A percentile compares a stretch with the other conserved stretches of the same genome.
phyloP scores from a whole-genome alignment of 2,329 filamentous ascomycete species.

The Fusarium anthophilum region DNA sequence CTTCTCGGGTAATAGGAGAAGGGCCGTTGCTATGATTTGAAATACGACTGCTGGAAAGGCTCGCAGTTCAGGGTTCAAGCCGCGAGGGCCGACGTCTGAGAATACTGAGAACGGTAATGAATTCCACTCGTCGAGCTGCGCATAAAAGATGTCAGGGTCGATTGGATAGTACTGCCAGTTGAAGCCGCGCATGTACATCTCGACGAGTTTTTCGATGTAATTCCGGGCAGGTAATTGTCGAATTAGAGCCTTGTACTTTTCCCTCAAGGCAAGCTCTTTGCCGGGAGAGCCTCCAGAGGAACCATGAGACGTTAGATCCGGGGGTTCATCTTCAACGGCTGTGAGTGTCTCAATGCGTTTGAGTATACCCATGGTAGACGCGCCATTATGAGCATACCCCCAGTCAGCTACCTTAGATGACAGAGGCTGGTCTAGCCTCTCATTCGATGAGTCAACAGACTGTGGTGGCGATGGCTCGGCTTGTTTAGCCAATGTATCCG shows the following conservation, averaged over 20 bases:
- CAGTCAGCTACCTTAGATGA: conserved; percentile 58
- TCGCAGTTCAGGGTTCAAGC: conserved; percentile 60
- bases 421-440: conserved; percentile 45
- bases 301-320: neutral
- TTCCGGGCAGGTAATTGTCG: conserved; percentile 65
- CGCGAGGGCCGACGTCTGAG: conserved; percentile 59
- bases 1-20: conserved; percentile 61
- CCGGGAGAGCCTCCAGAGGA: conserved; percentile 33
- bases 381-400: conserved; percentile 62
- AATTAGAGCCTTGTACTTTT: conserved; percentile 67
- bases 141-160: conserved; percentile 62
- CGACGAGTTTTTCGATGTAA: conserved; percentile 64
- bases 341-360: conserved; percentile 61
- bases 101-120: conserved; percentile 62
- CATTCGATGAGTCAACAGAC: neutral
- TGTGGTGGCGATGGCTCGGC: neutral
- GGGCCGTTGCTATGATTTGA: conserved; percentile 63
- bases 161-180: conserved; percentile 68
- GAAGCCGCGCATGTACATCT: conserved; percentile 65
- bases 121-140: conserved; percentile 64
- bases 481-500: neutral
- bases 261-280: conserved; percentile 53
- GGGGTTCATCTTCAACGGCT: conserved; percentile 42
- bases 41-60: conserved; percentile 70
- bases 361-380: conserved; percentile 65